Base-by-base conservation (phyloP, 306 rosid genomes). In the Pyrus communis region DNA sequence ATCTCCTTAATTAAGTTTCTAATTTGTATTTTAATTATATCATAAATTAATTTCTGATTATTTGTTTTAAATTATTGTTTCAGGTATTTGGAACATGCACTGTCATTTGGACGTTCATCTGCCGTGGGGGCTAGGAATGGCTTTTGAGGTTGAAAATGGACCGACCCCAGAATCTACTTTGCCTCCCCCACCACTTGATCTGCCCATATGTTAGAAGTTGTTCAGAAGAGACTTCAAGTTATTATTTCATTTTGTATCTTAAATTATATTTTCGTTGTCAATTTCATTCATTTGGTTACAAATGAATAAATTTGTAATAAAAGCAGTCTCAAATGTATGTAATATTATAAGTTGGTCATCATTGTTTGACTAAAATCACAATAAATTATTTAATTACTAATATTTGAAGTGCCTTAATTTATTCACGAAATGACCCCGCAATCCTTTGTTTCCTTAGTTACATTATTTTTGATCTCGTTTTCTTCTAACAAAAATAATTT, bases 41-140 rank as follows among this genome's bases (percentile, higher is more conserved):
- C 64, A 19, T 25, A 11, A 42, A 58, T 51, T 6, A 8, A 54
- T 25, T 60, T 66, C 30, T 15, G 7, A 23, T 14, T 61, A 5
- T 3, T 23, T 71, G 23, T 19, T 19, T 33, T 58, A 1, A 51
- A 61, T 2, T 9, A 31, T 31, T 64, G 17, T 51, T 55, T 64
- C 84, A 86, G 93, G 93, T 5, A 3, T 92, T 8, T 92, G 97
- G 97, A 4, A 85, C 19, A 76, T 80, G 12, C 96, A 90, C 10
- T 92, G 96, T 73, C 97, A 92, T 73, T 22, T 92, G 38, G 92
- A 92, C 10, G 81, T 57, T 22, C 93, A 92, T 75, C n/a, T 92
- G 82, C 89, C 97, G 0, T 87, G 91, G 89, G 97, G 97, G 1
- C 70, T 92, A 43, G 83, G 51, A 35, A 88, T 80, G 88, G 92